Evolutionary conservation across 257 asterid species (phyloP), one percentile per base, ranked within the genome.

Genomic region (Nicotiana tomentosiformis): DNA sequence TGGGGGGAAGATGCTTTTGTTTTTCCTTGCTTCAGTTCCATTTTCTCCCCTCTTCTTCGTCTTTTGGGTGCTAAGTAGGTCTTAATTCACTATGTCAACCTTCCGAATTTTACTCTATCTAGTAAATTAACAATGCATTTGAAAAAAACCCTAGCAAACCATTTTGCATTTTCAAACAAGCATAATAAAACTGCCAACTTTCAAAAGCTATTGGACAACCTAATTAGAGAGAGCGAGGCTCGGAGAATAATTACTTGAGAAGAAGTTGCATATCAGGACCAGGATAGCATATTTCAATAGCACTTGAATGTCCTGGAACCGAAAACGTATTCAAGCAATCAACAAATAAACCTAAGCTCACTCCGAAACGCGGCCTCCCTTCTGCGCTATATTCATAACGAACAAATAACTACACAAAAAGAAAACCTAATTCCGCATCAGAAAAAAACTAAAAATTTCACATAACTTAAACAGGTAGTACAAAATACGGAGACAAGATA

Each of bases 231-330:
- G 39, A 15, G 18, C 1, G 16, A 76, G 64, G 20, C 7, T 46
- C 18, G 3, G 79, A 72, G 79, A n/a, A 46, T 20, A 72, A 76
- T 20, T 69, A 94, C 98, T 93, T 90, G 84, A 96, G 90, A 83
- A 96, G 90, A 84, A 96, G 99, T 78, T 94, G 98, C 99, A 92
- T 94, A 80, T 96, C 99, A 23, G 97, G 93, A 81, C 99, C 99
- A 0, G 99, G 99, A 88, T 92, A 96, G 66, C 91, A 92, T 80
- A 94, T 86, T 86, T 96, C 97, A 35, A 94, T 92, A 61, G 89
- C 72, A 87, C 62, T 85, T 70, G 97, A 89, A 80, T 87, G 91
- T 68, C 98, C 94, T 23, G 95, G 97, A 85, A 88, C 92, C 32
- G 98, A 91, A 90, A 96, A 96, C 60, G 95, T 93, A 82, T 90